Evolutionary conservation across 352 stramenopile species (phyloP), one percentile per base, ranked within the genome.

Genomic region (Pythium periplocum): DNA sequence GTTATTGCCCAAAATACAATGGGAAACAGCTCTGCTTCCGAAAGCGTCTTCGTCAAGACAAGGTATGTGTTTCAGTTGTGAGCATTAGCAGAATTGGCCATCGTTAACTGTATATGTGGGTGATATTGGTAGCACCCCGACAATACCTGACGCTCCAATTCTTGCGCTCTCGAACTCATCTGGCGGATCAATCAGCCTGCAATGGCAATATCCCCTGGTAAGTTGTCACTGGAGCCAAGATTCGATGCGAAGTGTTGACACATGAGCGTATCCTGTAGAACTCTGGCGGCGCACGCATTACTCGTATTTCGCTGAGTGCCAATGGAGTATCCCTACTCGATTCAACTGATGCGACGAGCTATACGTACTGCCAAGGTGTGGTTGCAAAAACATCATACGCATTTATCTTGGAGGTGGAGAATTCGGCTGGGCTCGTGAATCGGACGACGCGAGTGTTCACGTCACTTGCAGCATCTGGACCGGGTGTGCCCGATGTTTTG

Each of bases 321-420:
- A 62, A 74, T 38, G 75, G 72, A 44, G 11, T 48, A 3, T 35
- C 64, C 45, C 31, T 79, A 0, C 48, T 71, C 6, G 62, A 73
- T 34, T 62, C 65, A 2, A 50, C 42, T 5, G 52, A 33, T 7
- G 67, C 38, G 2, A 59, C 56, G 0, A 59, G 30, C 0, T 86
- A 73, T 30, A 66, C 55, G 7, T 62, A 83, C 44, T 86, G 75
- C 42, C 60, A 51, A 1, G 46, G 42, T 5, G 48, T 83, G 17
- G 4, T 11, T 2, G 4, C 49, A 0, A 62, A 45, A 26, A 67
- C 49, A 1, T 58, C 59, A 4, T 82, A 74, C 45, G 57, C 64
- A 1, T 86, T 80, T 40, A 51, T 56, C 35, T 51, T 86, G 12
- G 71, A 78, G 43, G 62, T 83, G 12, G 68, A 81, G 48, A 86